Evolutionary conservation across 2,329 filamentous ascomycete genomes (phyloP), one percentile per base, ranked within the genome.

Genomic region (Talaromyces sp.): DNA sequence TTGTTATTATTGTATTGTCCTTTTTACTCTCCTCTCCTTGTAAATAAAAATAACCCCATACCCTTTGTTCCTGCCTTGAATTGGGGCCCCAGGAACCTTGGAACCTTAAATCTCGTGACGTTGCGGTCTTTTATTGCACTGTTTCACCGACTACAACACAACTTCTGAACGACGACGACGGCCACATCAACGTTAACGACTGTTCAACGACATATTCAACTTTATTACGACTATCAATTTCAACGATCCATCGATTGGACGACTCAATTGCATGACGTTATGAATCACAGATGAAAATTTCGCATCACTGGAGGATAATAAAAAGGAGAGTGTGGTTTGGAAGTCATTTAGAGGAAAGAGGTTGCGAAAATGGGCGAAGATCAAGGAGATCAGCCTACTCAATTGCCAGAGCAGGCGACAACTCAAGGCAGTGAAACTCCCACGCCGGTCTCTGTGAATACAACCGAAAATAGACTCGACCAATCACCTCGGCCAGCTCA

Each of bases 91-190:
- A n/a, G 31, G 43, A 22, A 46, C 25, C 13, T 31, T 31, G 43
- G 43, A 33, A 46, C 45, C 45, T 48, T 33, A 48, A 46, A 48
- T 21, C 45, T 48, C 45, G 45, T 48, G 43, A 17, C n/a, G n/a
- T 33, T 48, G 13, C 45, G 28, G 25, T n/a, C 43, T 15, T n/a
- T n/a, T n/a, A n/a, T n/a, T n/a, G n/a, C n/a, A n/a, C n/a, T n/a
- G n/a, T n/a, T n/a, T n/a, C n/a, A n/a, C n/a, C n/a, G n/a, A n/a
- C 15, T 22, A 46, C 22, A 15, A 46, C 43, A 31, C 33, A 13
- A 46, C 8, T 31, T 31, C 11, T 10, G n/a, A n/a, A n/a, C 33
- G 10, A 35, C 33, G 10, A 48, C 45, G 45, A 33, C 45, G 45
- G 33, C 45, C 1, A 48, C 33, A 35, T 33, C 45, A 25, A 48